A percentile compares a stretch with the other conserved stretches of the same genome.
These are phyloP conservation scores for Teratosphaeria gauchensis DNA, from an alignment of 2,329 filamentous ascomycete genomes.

Conservation along the genomic window DNA sequence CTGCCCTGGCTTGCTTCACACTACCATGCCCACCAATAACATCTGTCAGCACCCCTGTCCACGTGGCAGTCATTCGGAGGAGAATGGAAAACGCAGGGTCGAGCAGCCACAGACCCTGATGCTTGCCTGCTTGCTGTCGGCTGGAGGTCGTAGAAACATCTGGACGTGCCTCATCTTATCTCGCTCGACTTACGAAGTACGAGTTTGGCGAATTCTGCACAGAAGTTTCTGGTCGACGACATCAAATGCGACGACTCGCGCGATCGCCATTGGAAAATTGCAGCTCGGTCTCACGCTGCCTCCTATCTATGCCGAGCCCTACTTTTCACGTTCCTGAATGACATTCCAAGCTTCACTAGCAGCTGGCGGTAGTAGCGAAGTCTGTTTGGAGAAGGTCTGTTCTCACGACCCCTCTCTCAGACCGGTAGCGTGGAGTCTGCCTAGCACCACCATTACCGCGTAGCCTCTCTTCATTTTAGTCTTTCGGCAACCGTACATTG, in stretches of 20 bases:
- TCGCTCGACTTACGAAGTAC: background rate
- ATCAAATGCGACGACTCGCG: background rate
- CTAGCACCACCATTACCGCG: background rate
- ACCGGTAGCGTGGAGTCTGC: background rate
- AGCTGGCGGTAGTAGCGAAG: background rate
- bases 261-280: background rate
- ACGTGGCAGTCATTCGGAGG: background rate
- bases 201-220: background rate
- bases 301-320: background rate
- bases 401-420: background rate
- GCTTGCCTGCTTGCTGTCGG: background rate
- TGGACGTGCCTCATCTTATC: background rate
- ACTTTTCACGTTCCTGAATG: background rate
- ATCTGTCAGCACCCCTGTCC: background rate
- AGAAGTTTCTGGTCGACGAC: background rate
- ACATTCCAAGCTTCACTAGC: background rate
- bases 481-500: background rate
- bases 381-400: background rate
- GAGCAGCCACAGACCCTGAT: background rate
- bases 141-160: background rate
- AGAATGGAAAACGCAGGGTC: background rate
- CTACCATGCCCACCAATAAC: no score
- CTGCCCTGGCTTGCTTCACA: background rate
- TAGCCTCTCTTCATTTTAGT: no score
- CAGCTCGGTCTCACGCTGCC: background rate